Percentiles rank a stretch among this genome's conserved stretches.
Conservation (phyloP, 176 grass and related monocot species). For the Triticum turgidum region DNA sequence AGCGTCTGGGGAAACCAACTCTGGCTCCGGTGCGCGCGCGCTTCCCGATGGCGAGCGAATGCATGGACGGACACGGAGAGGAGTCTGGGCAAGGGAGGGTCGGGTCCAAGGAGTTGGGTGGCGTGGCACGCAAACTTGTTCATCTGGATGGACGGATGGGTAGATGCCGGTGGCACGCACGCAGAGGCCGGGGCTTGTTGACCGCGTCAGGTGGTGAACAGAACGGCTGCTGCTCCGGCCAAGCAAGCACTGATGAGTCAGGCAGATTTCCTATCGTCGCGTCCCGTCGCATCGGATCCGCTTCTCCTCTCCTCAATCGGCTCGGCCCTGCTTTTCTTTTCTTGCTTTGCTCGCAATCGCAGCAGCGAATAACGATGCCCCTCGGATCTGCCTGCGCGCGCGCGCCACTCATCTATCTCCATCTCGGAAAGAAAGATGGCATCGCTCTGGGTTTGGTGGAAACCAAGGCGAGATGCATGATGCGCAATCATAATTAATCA, state of each 20-base stretch:
- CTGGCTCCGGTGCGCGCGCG: not conserved
- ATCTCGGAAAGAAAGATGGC: not conserved
- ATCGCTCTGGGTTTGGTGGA: not conserved
- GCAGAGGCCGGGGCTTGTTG: too few relatives aligned
- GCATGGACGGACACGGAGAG: not conserved
- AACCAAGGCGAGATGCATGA: too few relatives aligned
- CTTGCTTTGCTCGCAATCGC: not conserved
- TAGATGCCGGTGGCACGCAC: too few relatives aligned
- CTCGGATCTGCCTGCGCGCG: slow-evolving; percentile 16
- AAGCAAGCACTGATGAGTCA: too few relatives aligned
- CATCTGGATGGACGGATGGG: too few relatives aligned
- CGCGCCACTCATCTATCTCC: not conserved
- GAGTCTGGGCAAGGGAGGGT: too few relatives aligned
- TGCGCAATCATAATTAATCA: not conserved
- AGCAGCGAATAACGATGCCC: slow-evolving; percentile 1
- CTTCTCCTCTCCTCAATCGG: too few relatives aligned
- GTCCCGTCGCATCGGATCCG: slow-evolving; percentile 10
- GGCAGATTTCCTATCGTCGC: too few relatives aligned
- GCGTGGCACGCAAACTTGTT: not conserved
- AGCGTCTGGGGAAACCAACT: not conserved
- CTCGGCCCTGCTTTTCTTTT: not conserved
- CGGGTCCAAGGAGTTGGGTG: not conserved
- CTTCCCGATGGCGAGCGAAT: not conserved
- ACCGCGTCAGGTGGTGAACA: too few relatives aligned
- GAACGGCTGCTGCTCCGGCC: too few relatives aligned